Base-by-base conservation (phyloP, 2,329 filamentous ascomycete species). In the Calonectria fujianensis region DNA sequence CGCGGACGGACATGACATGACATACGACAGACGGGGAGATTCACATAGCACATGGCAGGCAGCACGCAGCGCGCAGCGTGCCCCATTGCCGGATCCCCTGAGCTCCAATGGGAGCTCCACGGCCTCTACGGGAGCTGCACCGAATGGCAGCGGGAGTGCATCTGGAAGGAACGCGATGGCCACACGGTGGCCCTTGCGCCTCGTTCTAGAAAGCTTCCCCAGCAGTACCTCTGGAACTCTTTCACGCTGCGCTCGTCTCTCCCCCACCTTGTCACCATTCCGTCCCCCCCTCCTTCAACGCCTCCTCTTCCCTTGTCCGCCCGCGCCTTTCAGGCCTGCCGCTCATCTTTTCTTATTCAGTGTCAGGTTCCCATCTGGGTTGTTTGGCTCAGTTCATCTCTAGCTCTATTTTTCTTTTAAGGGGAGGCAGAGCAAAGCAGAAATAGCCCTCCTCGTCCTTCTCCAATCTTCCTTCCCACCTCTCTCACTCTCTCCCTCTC, bases 191-290 rank as follows among this genome's bases (percentile, higher is more conserved):
- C n/a, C 73, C 79, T 79, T 81, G 80, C 80, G 18, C 57, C 13
- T 66, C 75, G 64, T 82, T 82, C 80, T 82, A 82, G 80, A 82
- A 82, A 81, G 80, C 79, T 82, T 82, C 80, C 76, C 75, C 80
- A 70, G 69, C 72, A 75, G 77, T 77, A 77, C 73, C 76, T 69
- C 57, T 74, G 74, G 68, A 75, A 66, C 75, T 70, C 77, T 69
- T 74, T 69, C 54, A 64, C 66, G 65, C 70, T 71, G 70, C 73
- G 70, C 69, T 70, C 67, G 67, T 52, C 67, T 41, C 51, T 73
- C 66, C 70, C 71, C 63, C 66, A 70, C 71, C 45, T 70, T 63
- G 45, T 45, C 57, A 39, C 66, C 66, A 70, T 74, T 73, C 72
- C 71, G 70, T 72, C 70, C 64, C 67, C 74, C 70, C 77, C 74